Evolutionary conservation across 164 flowering plant genomes (phyloP), one percentile per base, ranked within the genome.

Genomic region (Magnolia kwangsiensis): DNA sequence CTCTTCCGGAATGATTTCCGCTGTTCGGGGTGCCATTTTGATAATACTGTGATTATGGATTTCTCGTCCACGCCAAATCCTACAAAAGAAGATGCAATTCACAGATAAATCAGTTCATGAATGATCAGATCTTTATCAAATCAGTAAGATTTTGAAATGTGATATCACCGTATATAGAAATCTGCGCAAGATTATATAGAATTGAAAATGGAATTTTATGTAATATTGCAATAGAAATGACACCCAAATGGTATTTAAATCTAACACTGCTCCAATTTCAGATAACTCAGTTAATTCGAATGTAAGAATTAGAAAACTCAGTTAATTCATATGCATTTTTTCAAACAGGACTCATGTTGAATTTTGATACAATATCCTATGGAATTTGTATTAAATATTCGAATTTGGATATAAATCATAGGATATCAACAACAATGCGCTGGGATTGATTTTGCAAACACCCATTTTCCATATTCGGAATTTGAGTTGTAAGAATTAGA

Each of bases 61-160:
- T 83, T 87, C 85, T 93, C 98, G 55, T 93, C 94, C 49, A 93
- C 89, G 75, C 98, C 98, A 77, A 87, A 82, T 55, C 98, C 98
- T 93, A 74, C 68, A 73, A 6, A 55, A 69, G 71, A 37, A 37
- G 45, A 37, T 37, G 61, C 4, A 31, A 11, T 45, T 29, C 5
- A 64, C 20, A 27, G 29, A 27, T 27, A 27, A 27, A 16, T 11
- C 20, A 29, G n/a, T 49, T 1, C n/a, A 7, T 14, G 6, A 61
- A 7, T 45, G 1, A 74, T 8, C 20, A 14, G 45, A 18, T 6
- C 21, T 10, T 14, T 24, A 14, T 14, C 7, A 19, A 5, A 37
- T 18, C 50, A 2, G 19, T 31, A 68, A 13, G 8, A 1, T 31
- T 7, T 0, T 16, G 31, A 13, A 7, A 9, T 8, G 13, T 1